Base-by-base conservation (phyloP, 345 rosid species). In the Rhizophora mangle region DNA sequence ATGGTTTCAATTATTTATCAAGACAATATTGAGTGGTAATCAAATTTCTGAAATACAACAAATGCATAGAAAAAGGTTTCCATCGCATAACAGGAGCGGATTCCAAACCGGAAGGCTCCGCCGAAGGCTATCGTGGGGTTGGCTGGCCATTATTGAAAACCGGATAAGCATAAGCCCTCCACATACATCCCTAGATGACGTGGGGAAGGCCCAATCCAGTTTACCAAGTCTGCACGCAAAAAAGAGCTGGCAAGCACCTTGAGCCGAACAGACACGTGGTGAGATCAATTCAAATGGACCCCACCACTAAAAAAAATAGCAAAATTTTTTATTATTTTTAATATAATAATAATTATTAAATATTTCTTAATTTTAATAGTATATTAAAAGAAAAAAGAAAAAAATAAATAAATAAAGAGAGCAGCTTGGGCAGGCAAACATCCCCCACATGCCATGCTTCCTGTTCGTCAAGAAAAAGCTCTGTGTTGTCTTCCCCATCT, bases 341-440 rank as follows among this genome's bases (percentile, higher is more conserved):
- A 43, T 13, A 43, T 43, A 43, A 1, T 13, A 43, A 43, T 13
- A 43, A 43, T 43, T 43, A 43, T 43, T 43, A 43, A 10, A 10
- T 39, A 39, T 34, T 13, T 6, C 22, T 29, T 43, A 43, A 43
- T 11, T 43, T 43, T 43, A 43, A 43, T 43, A 43, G 13, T 11
- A 43, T 43, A 3, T 43, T 13, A 2, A 43, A 5, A 43, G 18
- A 1, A 13, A 11, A 11, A 11, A 2, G 4, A 43, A 3, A 3
- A 0, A 2, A 3, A 9, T 2, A 39, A 10, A 39, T 9, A 39
- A 55, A 30, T 0, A 43, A 43, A 31, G 5, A 43, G 49, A 13
- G 19, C 49, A 43, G 18, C 5, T 51, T 34, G 19, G 64, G 69
- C 69, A 63, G 72, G 71, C 49, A 61, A 74, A 67, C 78, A 74